phyloP scores from a whole-genome alignment of 345 rosid species.

The Kernera saxatilis region DNA sequence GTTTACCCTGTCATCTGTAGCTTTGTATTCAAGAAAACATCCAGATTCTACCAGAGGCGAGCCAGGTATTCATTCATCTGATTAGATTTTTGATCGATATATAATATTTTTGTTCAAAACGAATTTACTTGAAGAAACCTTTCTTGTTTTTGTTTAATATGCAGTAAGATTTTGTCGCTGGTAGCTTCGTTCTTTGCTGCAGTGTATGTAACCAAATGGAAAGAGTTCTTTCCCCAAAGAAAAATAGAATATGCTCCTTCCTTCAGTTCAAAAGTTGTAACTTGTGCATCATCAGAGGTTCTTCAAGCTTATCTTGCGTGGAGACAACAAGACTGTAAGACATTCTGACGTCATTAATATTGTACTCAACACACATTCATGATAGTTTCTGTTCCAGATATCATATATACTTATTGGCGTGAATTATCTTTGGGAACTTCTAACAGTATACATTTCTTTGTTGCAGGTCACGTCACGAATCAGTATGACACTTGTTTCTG shows the following conservation, averaged over 20 bases:
- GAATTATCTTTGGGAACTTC: background rate
- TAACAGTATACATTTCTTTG: background rate
- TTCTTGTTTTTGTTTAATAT: conserved; percentile 18
- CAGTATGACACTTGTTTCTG: conserved; percentile 71
- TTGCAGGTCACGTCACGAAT: conserved; percentile 66
- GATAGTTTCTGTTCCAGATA: background rate
- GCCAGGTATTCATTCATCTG: conserved; percentile 53
- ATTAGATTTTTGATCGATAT: background rate
- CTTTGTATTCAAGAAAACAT: conserved; percentile 74
- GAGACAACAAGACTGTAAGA: conserved; percentile 90
- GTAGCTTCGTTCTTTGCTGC: conserved; percentile 71
- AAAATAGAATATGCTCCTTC: conserved; percentile 62
- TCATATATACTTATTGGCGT: background rate
- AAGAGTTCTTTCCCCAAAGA: conserved; percentile 52
- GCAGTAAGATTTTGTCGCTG: conserved; percentile 81
- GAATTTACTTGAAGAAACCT: background rate
- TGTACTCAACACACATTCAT: background rate
- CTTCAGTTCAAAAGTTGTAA: conserved; percentile 48
- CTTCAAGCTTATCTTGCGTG: conserved; percentile 79
- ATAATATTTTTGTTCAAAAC: background rate
- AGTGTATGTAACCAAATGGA: conserved; percentile 62
- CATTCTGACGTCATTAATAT: background rate
- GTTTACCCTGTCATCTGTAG: conserved; percentile 32
- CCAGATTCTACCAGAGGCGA: conserved; percentile 80
- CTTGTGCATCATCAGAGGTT: conserved; percentile 71